A percentile compares a stretch with the other conserved stretches of the same genome.
Conservation (phyloP, 352 stramenopile species). For the Pythium chondricola region DNA sequence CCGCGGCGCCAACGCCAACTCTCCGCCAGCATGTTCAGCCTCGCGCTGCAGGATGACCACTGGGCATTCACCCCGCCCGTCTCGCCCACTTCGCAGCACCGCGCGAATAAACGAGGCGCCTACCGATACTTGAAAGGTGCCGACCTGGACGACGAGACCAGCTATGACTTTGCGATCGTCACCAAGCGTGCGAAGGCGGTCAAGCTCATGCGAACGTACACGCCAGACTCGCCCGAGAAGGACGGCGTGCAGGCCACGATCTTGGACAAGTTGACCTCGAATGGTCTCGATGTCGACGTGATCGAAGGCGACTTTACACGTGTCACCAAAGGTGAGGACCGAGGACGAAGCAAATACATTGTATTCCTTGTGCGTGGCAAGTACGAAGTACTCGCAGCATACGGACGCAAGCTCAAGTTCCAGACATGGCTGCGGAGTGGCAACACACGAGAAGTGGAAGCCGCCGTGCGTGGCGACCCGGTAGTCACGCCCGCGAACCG, state of each 20-base stretch:
- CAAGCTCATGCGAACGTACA: constrained; percentile 5
- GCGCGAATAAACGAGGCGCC: constrained; percentile 25
- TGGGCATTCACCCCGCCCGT: constrained; percentile 43
- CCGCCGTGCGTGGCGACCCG: constrained; percentile 42
- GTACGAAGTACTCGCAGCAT: constrained; percentile 48
- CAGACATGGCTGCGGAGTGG: constrained; percentile 74
- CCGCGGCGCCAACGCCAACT: constrained; percentile 25
- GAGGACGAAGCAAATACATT: constrained; percentile 54
- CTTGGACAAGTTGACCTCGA: constrained; percentile 55
- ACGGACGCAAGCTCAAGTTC: constrained; percentile 56
- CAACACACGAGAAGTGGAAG: constrained; percentile 67
- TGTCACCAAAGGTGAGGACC: constrained; percentile 20
- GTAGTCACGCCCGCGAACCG: constrained; percentile 69
- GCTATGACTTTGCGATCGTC: constrained; percentile 75
- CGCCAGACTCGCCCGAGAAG: constrained; percentile 19
- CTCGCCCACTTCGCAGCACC: constrained; percentile 26
- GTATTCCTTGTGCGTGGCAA: constrained; percentile 67
- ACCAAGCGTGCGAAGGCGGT: constrained; percentile 33
- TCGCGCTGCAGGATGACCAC: constrained; percentile 54
- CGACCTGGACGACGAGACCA: constrained; percentile 34
- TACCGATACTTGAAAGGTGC: constrained; percentile 55
- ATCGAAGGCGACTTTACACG: constrained; percentile 67
- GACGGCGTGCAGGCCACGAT: constrained; percentile 34
- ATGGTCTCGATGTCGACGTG: constrained; percentile 64
- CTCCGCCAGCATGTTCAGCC: constrained; percentile 38